Base-by-base conservation (phyloP, 768 basidiomycete species). In the Trametes villosa region DNA sequence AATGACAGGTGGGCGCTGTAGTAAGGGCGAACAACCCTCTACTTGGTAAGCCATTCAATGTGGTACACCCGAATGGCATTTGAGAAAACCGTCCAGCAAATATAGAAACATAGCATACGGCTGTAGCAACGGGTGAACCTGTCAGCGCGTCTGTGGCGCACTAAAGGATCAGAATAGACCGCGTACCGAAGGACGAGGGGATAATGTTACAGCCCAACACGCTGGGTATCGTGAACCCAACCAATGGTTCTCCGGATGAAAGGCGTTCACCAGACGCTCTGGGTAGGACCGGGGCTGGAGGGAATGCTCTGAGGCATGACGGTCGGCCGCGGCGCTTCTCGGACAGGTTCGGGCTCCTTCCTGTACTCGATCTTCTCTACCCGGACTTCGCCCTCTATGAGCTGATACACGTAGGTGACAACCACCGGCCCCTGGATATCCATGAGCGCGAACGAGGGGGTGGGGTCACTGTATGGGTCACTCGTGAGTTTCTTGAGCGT, bases 361-460 rank as follows among this genome's bases (percentile, higher is more conserved):
- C 89, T 79, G 78, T 87, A 92, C 72, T 92, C 91, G 56, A 94
- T 88, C 79, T 94, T 94, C 78, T 94, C 92, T 5, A 94, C 92
- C n/a, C 91, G 82, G 2, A 96, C 94, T 73, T 96, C 94, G 41
- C 93, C 92, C 42, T 96, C 94, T 45, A 96, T 89, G 30, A 96
- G 85, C 70, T 96, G 94, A 73, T 96, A 98, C 3, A 98, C 95
- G 69, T 97, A 98, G 2, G 96, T 98, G 27, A 97, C 95, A 33
- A 99, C 92, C 9, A 96, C 94, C 2, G 93, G 86, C 5, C 97
- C 97, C 76, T 99, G 97, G 34, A 99, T 89, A 72, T 98, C 97
- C 90, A 99, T 94, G 45, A 98, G 77, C 0, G 97, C 97, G 70
- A 99, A 99, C 2, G 94, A 95, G 0, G 97, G 96, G 2, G 84